A percentile compares a stretch with the other conserved stretches of the same genome.
Evolutionary conservation across 225 moss, liverwort and hornwort species (phyloP).

Genomic region (Thuidium tamariscinum): DNA sequence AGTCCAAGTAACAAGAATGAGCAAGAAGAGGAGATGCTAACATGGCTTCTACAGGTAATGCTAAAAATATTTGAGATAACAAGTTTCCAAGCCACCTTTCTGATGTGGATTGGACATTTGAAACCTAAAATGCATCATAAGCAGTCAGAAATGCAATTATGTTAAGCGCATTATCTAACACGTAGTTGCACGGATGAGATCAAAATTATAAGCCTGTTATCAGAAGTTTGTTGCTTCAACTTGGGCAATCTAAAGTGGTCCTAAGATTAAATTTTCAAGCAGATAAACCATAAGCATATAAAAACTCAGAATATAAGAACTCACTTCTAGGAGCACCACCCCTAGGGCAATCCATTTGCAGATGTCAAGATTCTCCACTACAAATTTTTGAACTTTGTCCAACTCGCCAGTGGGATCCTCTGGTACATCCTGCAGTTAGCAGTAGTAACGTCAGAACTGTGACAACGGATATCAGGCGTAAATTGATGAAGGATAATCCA

Average conservation of each 20-base stretch:
- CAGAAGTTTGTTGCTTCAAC: neutral
- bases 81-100: neutral
- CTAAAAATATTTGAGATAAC: neutral
- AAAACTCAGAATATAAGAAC: neutral
- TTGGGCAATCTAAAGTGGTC: neutral
- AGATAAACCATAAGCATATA: neutral
- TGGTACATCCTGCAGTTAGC: conserved; percentile 56
- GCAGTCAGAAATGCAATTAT: neutral
- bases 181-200: neutral
- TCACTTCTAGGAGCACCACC: conserved; percentile 70
- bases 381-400: conserved; percentile 67
- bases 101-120: neutral
- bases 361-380: conserved; percentile 64
- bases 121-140: neutral
- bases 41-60: neutral
- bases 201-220: neutral
- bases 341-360: conserved; percentile 83
- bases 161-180: too few relatives aligned
- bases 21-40: neutral
- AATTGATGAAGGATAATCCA: neutral
- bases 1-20: neutral
- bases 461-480: neutral
- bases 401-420: conserved; percentile 83
- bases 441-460: neutral
- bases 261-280: neutral